These are phyloP conservation scores for Karstenula rhodostoma DNA, from an alignment of 2,329 filamentous ascomycete species.

Conservation along the genomic window DNA sequence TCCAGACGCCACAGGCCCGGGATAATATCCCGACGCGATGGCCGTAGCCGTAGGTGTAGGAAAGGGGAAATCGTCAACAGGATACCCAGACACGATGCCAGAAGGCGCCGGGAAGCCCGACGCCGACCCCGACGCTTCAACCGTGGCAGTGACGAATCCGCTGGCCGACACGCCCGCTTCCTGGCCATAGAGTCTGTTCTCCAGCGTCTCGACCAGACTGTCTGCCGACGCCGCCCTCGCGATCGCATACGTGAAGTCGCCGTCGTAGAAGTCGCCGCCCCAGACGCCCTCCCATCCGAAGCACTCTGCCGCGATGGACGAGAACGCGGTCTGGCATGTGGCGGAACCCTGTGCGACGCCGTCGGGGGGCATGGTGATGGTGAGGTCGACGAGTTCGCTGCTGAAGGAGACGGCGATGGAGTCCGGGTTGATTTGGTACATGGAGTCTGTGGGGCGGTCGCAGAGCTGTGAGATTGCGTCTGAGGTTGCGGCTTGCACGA, in stretches of 20 bases:
- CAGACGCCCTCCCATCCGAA: not conserved
- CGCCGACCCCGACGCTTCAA: not conserved
- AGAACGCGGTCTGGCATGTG: not conserved
- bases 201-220: not conserved
- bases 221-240: not conserved
- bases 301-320: not conserved
- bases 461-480: not conserved
- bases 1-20: not conserved
- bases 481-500: not conserved
- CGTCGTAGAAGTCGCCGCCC: not conserved
- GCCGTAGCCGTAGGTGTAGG: not conserved
- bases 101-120: not conserved
- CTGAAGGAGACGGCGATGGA: not conserved
- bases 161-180: not conserved
- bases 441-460: not conserved
- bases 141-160: not conserved
- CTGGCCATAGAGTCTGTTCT: not conserved
- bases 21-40: not conserved
- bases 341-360: not conserved
- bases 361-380: not conserved
- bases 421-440: not conserved
- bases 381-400: not conserved
- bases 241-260: not conserved
- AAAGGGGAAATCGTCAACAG: not conserved
- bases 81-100: not conserved